Base-by-base conservation (phyloP, 371 early-diverging fungal genomes). In the Syncephalastrum sp. region DNA sequence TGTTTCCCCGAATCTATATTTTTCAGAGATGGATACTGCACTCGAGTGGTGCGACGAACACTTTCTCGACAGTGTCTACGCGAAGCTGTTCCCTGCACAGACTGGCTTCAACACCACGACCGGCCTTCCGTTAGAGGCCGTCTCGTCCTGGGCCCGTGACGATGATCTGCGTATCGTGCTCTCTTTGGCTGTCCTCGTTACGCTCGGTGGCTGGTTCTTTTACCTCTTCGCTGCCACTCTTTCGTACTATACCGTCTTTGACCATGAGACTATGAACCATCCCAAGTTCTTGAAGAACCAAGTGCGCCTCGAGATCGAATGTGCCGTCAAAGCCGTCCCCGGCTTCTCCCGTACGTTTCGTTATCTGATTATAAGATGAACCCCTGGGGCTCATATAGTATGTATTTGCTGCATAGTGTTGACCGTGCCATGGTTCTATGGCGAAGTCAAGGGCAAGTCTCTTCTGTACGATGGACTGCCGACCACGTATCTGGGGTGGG, bases 271-370 rank as follows among this genome's bases (percentile, higher is more conserved):
- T 14, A 85, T 87, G 82, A 88, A 91, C 71, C 95, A 97, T 65
- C 96, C 96, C 14, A 93, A 93, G 68, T 95, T 86, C 60, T 80
- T 97, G 55, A 85, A 82, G 63, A 90, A 94, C 67, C 98, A 97
- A 74, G 83, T 96, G 51, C 70, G 81, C 25, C 73, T 87, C 61
- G 98, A 97, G 68, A 94, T 96, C 55, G 67, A 68, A 53, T 85
- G 92, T 63, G 89, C 94, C 17, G 61, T 89, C 48, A 72, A 74
- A 21, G 91, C 92, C 4, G 82, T 96, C 58, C 93, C 93, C 4
- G 79, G 86, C 51, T 92, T 94, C 51, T 85, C 89, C 27, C 27
- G 77, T 74, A 74, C 50, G 65, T 60, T 4, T 47, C 19, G 38
- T 12, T 47, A 45, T 38, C 29, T 43, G 42, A 25, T 45, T 8